A percentile compares a stretch with the other conserved stretches of the same genome.
These are phyloP conservation scores for Alisma plantagoaquatica DNA, from an alignment of 106 monocot species.

Conservation along the genomic window DNA sequence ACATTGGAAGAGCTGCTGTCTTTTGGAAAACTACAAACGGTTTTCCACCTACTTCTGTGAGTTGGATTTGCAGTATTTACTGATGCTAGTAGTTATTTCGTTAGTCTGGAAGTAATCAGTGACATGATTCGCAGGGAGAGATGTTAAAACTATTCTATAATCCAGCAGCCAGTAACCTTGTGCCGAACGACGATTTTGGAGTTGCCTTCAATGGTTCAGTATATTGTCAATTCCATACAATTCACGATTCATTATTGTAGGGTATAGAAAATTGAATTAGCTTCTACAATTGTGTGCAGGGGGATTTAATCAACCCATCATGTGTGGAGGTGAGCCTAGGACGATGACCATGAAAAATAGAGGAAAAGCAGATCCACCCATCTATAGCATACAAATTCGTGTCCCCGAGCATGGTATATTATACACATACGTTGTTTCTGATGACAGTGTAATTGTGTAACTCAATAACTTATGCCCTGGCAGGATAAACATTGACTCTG, in stretches of 20 bases:
- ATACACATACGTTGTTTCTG: background rate
- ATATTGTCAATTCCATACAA: no score
- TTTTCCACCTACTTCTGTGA: constrained; percentile 78
- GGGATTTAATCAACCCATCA: constrained; percentile 95
- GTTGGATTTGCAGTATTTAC: constrained; percentile 6
- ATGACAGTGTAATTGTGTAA: no score
- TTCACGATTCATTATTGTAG: no score
- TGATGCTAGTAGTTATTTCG: background rate
- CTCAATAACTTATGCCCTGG: no score
- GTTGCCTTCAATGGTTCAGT: constrained; percentile 74
- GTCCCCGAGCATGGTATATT: constrained; percentile 67
- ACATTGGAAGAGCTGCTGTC: constrained; percentile 69
- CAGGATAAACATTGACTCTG: no score
- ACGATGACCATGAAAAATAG: constrained; percentile 59
- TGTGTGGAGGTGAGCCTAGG: constrained; percentile 88
- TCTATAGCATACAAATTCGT: constrained; percentile 61
- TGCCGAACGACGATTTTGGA: constrained; percentile 58
- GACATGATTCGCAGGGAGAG: constrained; percentile 52
- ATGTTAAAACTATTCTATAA: constrained; percentile 75
- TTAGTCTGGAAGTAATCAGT: background rate
- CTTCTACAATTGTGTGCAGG: constrained; percentile 28
- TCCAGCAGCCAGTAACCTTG: constrained; percentile 56
- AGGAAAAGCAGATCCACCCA: constrained; percentile 80
- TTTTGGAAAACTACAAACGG: constrained; percentile 91
- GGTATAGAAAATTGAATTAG: no score